Conservation (phyloP, 2,329 filamentous ascomycete species). For the Nakataea oryzae region DNA sequence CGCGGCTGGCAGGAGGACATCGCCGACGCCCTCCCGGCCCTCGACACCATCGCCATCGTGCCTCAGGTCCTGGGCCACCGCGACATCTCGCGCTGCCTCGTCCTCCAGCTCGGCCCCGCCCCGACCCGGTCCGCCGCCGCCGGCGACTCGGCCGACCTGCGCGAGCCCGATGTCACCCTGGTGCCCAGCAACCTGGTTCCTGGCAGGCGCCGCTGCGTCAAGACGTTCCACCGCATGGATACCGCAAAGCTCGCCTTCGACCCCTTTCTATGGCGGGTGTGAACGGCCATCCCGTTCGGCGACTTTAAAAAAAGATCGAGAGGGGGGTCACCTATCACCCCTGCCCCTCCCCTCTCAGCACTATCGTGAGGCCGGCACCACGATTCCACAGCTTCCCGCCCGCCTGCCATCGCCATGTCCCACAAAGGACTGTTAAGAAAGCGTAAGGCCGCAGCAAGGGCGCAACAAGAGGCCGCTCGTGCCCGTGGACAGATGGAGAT, state of each 20-base stretch:
- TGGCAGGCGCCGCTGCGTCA: not conserved
- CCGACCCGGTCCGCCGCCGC: too few relatives aligned
- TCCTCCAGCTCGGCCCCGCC: not conserved
- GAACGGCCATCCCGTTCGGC: not conserved
- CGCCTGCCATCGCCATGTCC: not conserved
- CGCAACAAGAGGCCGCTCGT: too few relatives aligned
- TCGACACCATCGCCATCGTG: not conserved
- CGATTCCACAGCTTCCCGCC: not conserved
- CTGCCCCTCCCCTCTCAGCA: not conserved
- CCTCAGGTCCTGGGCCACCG: not conserved
- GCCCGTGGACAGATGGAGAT: too few relatives aligned
- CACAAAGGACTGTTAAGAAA: too few relatives aligned
- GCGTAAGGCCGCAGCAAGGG: too few relatives aligned
- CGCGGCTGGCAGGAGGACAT: too few relatives aligned
- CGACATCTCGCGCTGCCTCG: not conserved
- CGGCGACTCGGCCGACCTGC: too few relatives aligned
- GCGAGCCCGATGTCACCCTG: not conserved
- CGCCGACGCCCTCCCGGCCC: too few relatives aligned
- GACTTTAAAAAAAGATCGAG: not conserved
- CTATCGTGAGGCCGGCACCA: not conserved
- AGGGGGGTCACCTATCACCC: too few relatives aligned
- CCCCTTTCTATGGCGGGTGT: not conserved
- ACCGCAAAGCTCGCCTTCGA: not conserved
- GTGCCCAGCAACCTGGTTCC: not conserved
- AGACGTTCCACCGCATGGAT: not conserved